Conservation (phyloP, 2,329 filamentous ascomycete species). For the Pseudogymnoascus sp. region DNA sequence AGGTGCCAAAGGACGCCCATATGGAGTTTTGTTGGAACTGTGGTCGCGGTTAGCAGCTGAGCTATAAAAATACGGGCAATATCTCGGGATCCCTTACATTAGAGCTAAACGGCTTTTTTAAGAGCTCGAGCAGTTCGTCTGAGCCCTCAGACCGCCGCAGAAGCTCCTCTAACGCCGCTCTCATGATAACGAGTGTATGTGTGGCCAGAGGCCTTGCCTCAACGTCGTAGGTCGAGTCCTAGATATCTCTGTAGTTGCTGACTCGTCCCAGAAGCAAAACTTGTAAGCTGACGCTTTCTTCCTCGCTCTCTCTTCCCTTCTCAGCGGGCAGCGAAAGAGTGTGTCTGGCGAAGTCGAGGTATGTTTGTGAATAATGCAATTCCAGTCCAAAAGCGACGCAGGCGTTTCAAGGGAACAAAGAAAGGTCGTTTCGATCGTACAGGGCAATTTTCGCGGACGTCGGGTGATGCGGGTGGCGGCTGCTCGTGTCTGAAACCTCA, state of each 20-base stretch:
- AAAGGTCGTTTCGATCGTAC: background rate
- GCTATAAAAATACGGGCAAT: background rate
- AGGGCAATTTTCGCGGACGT: background rate
- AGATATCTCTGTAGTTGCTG: background rate
- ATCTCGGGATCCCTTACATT: slow-evolving; percentile 13
- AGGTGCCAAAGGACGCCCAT: slow-evolving; percentile 71
- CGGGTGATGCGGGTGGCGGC: background rate
- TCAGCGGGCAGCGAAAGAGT: background rate
- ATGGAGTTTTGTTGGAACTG: slow-evolving; percentile 47
- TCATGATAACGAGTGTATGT: slow-evolving; percentile 4
- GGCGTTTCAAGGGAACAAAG: background rate
- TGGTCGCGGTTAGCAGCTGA: slow-evolving; percentile 12
- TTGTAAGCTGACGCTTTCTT: background rate
- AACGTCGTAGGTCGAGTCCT: background rate
- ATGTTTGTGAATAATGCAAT: background rate
- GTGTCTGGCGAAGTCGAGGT: background rate
- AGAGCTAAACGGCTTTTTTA: slow-evolving; percentile 23
- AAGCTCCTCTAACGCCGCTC: background rate
- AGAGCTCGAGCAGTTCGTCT: slow-evolving; percentile 22
- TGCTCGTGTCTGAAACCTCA: background rate
- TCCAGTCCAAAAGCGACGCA: background rate
- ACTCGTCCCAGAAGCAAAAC: background rate
- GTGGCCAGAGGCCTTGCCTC: slow-evolving; percentile 3
- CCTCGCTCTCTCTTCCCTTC: background rate
- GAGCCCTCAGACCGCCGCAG: slow-evolving; percentile 6